Evolutionary conservation across 2,329 filamentous ascomycete genomes (phyloP).

Genomic region (Phyllosticta capitalensis): DNA sequence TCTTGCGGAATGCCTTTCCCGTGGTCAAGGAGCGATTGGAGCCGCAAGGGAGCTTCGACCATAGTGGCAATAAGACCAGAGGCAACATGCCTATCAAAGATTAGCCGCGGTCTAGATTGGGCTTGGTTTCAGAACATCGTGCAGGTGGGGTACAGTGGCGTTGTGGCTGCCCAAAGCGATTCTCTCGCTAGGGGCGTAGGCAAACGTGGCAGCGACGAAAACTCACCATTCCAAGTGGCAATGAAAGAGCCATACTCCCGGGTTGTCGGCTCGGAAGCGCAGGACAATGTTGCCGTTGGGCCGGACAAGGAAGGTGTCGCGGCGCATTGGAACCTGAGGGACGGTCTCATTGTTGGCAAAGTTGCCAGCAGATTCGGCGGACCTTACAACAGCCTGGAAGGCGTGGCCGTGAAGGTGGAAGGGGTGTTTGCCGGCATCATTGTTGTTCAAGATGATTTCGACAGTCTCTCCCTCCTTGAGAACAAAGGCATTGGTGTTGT

Average conservation of each 20-base stretch:
- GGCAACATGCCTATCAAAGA: slow-evolving; percentile 36
- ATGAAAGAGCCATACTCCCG: slow-evolving; percentile 26
- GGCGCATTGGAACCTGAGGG: slow-evolving; percentile 35
- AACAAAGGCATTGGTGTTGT: slow-evolving; percentile 50
- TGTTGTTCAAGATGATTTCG: slow-evolving; percentile 68
- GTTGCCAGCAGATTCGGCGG: slow-evolving; percentile 23
- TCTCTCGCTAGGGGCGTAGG: not conserved
- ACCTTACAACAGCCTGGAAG: slow-evolving; percentile 28
- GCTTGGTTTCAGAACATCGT: slow-evolving; percentile 2
- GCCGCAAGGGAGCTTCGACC: slow-evolving; percentile 42
- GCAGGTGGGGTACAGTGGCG: not conserved
- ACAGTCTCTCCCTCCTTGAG: slow-evolving; percentile 58
- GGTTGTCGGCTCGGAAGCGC: slow-evolving; percentile 47
- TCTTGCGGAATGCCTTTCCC: slow-evolving; percentile 51
- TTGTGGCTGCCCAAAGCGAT: not conserved
- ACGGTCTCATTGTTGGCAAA: slow-evolving; percentile 26
- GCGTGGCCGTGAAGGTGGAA: slow-evolving; percentile 56
- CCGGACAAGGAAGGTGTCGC: slow-evolving; percentile 46
- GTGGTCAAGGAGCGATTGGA: slow-evolving; percentile 40
- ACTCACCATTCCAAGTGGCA: slow-evolving; percentile 19
- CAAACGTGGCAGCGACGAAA: not conserved
- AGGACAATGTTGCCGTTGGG: slow-evolving; percentile 47
- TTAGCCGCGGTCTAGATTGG: not conserved
- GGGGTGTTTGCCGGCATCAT: slow-evolving; percentile 61
- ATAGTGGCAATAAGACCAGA: slow-evolving; percentile 44